These are phyloP conservation scores for Penicillium brasilianum DNA, from an alignment of 2,329 filamentous ascomycete species.

Conservation along the genomic window DNA sequence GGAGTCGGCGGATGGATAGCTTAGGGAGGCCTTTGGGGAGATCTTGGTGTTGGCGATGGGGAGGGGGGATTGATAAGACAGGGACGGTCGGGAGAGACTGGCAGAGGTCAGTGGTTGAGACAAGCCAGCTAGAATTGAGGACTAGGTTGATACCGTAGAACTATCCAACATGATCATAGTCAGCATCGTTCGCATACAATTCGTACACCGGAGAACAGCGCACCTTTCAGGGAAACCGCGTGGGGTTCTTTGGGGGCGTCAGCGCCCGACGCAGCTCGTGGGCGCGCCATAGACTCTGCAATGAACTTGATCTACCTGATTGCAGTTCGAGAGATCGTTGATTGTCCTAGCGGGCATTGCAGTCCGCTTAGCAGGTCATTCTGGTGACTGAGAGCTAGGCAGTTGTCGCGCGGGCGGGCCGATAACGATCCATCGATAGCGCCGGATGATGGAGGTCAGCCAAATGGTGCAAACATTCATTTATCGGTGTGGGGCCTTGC, in stretches of 20 bases:
- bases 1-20: slow-evolving; percentile 64
- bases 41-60: slow-evolving; percentile 55
- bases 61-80: slow-evolving; percentile 52
- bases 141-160: slow-evolving; percentile 43
- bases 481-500: no score
- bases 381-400: slow-evolving; percentile 14
- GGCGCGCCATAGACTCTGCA: slow-evolving; percentile 45
- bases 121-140: background rate
- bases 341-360: slow-evolving; percentile 12
- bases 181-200: slow-evolving; percentile 14
- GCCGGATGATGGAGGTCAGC: slow-evolving; percentile 19
- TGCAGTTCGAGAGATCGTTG: background rate
- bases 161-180: slow-evolving; percentile 30
- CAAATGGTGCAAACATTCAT: slow-evolving; percentile 34
- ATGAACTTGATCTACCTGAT: background rate
- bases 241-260: slow-evolving; percentile 71
- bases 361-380: slow-evolving; percentile 21
- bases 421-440: slow-evolving; percentile 25
- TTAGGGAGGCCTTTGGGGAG: slow-evolving; percentile 70
- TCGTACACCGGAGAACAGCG: slow-evolving; percentile 17
- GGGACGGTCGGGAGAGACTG: slow-evolving; percentile 75
- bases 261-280: slow-evolving; percentile 49
- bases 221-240: slow-evolving; percentile 75
- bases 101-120: slow-evolving; percentile 19
- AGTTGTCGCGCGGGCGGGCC: slow-evolving; percentile 10